Evolutionary conservation across 441 rosid genomes (phyloP).

Genomic region (Aleurites moluccanus): DNA sequence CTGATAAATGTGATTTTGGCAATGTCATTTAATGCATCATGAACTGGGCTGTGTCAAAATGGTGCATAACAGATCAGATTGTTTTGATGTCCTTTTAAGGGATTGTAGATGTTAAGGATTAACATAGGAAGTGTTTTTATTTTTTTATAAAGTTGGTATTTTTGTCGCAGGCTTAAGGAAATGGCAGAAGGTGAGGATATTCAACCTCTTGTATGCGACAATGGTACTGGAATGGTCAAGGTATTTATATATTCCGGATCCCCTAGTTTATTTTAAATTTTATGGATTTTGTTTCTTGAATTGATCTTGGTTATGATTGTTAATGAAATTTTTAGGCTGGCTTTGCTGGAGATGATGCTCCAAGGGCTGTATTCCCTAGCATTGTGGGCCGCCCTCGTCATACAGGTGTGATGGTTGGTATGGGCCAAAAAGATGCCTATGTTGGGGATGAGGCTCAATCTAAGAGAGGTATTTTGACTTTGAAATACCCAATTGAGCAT

Average conservation of each 20-base stretch:
- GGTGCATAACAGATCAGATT: neutral
- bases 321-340: slow-evolving; percentile 55
- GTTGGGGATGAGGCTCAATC: too few relatives aligned
- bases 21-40: neutral
- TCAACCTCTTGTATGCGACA: slow-evolving; percentile 88
- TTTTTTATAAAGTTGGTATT: slow-evolving; percentile 4
- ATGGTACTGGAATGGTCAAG: slow-evolving; percentile 92
- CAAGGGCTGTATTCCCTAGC: slow-evolving; percentile 80
- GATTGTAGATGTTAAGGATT: neutral
- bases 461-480: too few relatives aligned
- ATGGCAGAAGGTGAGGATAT: slow-evolving; percentile 69
- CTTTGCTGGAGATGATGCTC: slow-evolving; percentile 87
- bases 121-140: neutral
- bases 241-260: slow-evolving; percentile 31
- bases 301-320: neutral
- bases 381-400: slow-evolving; percentile 65
- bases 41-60: neutral
- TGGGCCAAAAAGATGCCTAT: too few relatives aligned
- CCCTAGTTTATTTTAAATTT: neutral
- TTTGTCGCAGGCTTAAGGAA: slow-evolving; percentile 33
- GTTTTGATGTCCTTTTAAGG: neutral
- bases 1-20: neutral
- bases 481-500: too few relatives aligned
- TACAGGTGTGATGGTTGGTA: slow-evolving; percentile 13
- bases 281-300: neutral